Evolutionary conservation across 1,284 basidiomycete genomes (phyloP).

Genomic region (Gymnopus androsaceus): DNA sequence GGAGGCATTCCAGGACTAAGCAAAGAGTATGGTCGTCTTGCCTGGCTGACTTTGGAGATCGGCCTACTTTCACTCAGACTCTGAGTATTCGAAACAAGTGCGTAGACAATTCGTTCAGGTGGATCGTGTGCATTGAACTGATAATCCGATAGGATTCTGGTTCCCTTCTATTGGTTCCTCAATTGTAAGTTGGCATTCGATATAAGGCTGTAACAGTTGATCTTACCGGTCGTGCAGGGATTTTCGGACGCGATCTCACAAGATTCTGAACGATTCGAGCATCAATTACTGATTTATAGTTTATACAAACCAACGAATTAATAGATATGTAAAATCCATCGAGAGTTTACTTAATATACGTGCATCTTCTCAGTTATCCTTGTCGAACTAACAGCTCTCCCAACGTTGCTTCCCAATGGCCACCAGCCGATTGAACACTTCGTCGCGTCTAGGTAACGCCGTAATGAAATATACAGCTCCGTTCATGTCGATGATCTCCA

Average conservation of each 20-base stretch:
- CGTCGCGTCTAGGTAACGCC: conserved; percentile 1
- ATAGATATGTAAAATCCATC: too few relatives aligned
- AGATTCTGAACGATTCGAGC: conserved; percentile 66
- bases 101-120: conserved; percentile 20
- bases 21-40: conserved; percentile 68
- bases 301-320: too few relatives aligned
- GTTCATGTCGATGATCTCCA: not conserved
- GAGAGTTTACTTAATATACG: too few relatives aligned
- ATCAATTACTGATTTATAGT: not conserved
- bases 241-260: conserved; percentile 81
- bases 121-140: not conserved
- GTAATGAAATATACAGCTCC: not conserved
- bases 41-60: conserved; percentile 83
- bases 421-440: not conserved
- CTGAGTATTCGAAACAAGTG: conserved; percentile 77
- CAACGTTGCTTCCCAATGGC: conserved; percentile 1
- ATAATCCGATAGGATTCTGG: conserved; percentile 53
- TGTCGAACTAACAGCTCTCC: conserved; percentile 4
- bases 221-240: conserved; percentile 43
- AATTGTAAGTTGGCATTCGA: conserved; percentile 48
- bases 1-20: conserved; percentile 51
- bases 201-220: not conserved
- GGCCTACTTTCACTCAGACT: conserved; percentile 80
- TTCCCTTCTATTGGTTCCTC: conserved; percentile 73
- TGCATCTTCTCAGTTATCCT: too few relatives aligned